Percentiles rank a stretch among this genome's conserved stretches.
These are phyloP conservation scores for Termitomyces bulborhizus DNA, from an alignment of 768 basidiomycete genomes.

Conservation along the genomic window DNA sequence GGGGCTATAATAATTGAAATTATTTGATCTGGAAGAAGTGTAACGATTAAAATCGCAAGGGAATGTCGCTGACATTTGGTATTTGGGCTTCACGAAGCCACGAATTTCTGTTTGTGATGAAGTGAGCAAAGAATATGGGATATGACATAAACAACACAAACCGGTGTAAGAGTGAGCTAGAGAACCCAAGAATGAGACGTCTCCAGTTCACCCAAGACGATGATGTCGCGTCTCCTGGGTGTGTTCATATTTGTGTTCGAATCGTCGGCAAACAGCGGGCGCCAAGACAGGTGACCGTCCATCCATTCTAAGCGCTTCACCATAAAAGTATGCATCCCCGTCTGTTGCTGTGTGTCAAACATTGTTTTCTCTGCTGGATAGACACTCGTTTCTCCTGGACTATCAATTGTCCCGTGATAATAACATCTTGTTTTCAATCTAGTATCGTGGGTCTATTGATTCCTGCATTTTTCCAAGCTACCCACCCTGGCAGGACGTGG, in stretches of 20 bases:
- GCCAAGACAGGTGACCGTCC: not conserved
- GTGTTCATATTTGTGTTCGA: constrained; percentile 9
- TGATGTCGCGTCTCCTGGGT: constrained; percentile 6
- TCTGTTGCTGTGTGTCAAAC: not conserved
- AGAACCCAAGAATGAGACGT: not conserved
- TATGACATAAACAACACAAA: not conserved
- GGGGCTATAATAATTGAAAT: constrained; percentile 22
- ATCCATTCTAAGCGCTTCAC: not conserved
- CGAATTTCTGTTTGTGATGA: not conserved
- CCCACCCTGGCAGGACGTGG: not conserved
- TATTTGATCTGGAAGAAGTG: constrained; percentile 13
- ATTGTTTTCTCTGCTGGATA: too few species aligned
- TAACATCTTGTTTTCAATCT: not conserved
- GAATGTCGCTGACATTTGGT: constrained; percentile 10
- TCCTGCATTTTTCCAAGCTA: not conserved
- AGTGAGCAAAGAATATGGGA: not conserved
- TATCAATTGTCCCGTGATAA: not conserved
- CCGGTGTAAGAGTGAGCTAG: not conserved
- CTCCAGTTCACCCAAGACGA: not conserved
- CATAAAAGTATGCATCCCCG: not conserved
- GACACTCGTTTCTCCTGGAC: not conserved
- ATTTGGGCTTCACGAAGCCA: not conserved
- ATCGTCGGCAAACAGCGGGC: constrained; percentile 6
- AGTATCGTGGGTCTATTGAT: not conserved
- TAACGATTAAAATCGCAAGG: not conserved